Base-by-base conservation (phyloP, 345 rosid species). In the Populus simonii region DNA sequence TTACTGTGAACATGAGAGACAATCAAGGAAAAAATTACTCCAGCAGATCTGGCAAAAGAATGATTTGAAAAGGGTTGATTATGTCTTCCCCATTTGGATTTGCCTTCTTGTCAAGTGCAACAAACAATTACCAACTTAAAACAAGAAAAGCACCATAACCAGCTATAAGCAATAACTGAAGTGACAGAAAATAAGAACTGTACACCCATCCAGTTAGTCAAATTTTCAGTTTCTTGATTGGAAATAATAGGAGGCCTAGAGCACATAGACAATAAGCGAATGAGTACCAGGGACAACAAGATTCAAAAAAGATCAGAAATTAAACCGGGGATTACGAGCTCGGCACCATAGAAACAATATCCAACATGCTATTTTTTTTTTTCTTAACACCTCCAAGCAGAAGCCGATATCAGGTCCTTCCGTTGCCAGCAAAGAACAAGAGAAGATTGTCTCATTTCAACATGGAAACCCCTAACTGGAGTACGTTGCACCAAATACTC, bases 191-290 rank as follows among this genome's bases (percentile, higher is more conserved):
- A 71, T 74, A 75, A 72, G 47, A 69, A 20, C 82, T 83, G 78
- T 77, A 78, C 87, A 82, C 69, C 70, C 83, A 83, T 84, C 78
- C 78, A 80, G 79, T 78, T 77, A 82, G 86, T 78, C 79, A 78
- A 84, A 76, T 71, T 78, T 80, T 80, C 74, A 68, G 84, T 78
- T 85, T 80, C 80, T 85, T 81, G 78, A 84, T 77, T 71, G 68
- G 78, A 85, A 81, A 86, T 73, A 80, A 82, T 73, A 81, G 41
- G 73, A 80, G 41, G 75, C 87, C 89, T 84, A 88, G 73, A 49
- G 71, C 86, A 77, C 82, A 85, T 74, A 78, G 81, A 83, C 81
- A 85, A 88, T 90, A 87, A 83, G 89, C 83, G 77, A 81, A 85
- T 25, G 78, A 80, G 79, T 68, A 79, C 69, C 80, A 79, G 77